Evolutionary conservation across 306 rosid species (phyloP), one percentile per base, ranked within the genome.

Genomic region (Medicago lupulina): DNA sequence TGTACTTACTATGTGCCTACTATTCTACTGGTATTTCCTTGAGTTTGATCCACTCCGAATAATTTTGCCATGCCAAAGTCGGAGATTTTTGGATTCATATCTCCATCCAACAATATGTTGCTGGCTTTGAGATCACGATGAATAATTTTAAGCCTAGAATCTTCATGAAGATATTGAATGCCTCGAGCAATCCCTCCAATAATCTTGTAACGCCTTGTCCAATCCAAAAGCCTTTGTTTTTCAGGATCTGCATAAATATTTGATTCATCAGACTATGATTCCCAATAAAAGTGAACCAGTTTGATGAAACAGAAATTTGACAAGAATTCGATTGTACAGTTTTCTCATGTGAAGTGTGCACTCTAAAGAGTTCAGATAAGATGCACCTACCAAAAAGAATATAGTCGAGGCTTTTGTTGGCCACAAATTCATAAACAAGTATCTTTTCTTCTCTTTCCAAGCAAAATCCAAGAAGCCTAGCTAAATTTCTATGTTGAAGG

Each of bases 51-150:
- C 6, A 38, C 80, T 9, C 31, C 73, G 34, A 87, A 83, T 19
- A 87, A 77, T 62, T 80, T 89, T 19, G 96, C 96, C 87, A 84
- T 84, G 2, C 96, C 96, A 83, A 92, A 92, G 69, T 92, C 96
- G 4, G 91, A 85, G 36, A 90, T 92, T 60, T 90, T 92, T 4
- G 96, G 75, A 1, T 82, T 81, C 92, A 92, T 81, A 2, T 84
- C 49, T 13, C 9, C 66, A 61, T 88, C 96, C 68, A 89, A 49
- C 7, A 92, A 36, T 51, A 92, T 36, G 60, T 89, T 92, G 28
- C 96, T 88, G 11, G 85, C 86, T 81, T 92, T 92, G 14, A 92
- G 78, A 81, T 92, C 96, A 11, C 90, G 88, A 4, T 92, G 92
- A 4, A 92, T 76, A 17, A 89, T 89, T 81, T 76, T 84, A 44